A percentile compares a stretch with the other conserved stretches of the same genome.
Evolutionary conservation across 2,329 filamentous ascomycete species (phyloP).

Genomic region (Pseudopyricularia javanii): DNA sequence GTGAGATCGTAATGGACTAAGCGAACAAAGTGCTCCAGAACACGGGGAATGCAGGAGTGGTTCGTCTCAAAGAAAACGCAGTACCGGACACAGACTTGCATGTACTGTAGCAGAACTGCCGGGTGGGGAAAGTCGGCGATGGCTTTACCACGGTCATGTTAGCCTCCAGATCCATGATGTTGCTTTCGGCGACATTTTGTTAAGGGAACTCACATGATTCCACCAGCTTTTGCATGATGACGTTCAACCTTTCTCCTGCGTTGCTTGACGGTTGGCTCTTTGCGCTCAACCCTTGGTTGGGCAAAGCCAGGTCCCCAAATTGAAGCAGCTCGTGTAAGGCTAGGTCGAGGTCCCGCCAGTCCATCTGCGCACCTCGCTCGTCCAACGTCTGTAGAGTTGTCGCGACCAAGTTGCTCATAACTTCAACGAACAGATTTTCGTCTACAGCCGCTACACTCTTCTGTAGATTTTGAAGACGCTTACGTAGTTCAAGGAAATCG

Average conservation of each 20-base stretch:
- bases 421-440: conserved; percentile 77
- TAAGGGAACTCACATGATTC: conserved; percentile 56
- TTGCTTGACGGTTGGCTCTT: conserved; percentile 73
- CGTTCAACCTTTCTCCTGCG: conserved; percentile 69
- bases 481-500: conserved; percentile 90
- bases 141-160: conserved; percentile 31
- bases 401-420: conserved; percentile 76
- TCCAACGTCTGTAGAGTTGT: conserved; percentile 75
- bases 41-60: conserved; percentile 66
- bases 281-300: conserved; percentile 71
- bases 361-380: conserved; percentile 60
- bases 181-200: neutral
- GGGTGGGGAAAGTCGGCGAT: conserved; percentile 81
- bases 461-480: conserved; percentile 79
- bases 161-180: neutral
- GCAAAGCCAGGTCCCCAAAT: conserved; percentile 88
- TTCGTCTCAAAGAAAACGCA: conserved; percentile 85
- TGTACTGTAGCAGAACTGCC: conserved; percentile 87
- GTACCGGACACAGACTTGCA: conserved; percentile 97
- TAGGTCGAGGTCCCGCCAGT: conserved; percentile 91
- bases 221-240: conserved; percentile 94
- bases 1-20: conserved; percentile 81
- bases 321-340: conserved; percentile 91
- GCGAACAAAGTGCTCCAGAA: conserved; percentile 82
- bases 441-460: conserved; percentile 87